A percentile compares a stretch with the other conserved stretches of the same genome.
These are phyloP conservation scores for Aspergillus luchuensis DNA, from an alignment of 2,329 filamentous ascomycete genomes.

Conservation along the genomic window DNA sequence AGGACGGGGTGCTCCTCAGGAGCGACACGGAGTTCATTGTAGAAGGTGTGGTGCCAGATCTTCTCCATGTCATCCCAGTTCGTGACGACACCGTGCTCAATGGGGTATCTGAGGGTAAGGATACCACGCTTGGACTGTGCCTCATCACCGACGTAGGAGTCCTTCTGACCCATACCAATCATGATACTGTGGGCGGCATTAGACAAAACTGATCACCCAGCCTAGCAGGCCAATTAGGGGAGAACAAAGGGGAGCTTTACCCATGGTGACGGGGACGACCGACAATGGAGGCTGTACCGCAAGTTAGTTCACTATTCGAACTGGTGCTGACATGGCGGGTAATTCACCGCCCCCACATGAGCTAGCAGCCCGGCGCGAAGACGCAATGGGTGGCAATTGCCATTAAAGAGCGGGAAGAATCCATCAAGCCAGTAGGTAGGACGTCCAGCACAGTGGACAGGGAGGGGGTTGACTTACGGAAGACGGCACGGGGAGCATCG, in stretches of 20 bases:
- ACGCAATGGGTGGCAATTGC: slow-evolving; percentile 8
- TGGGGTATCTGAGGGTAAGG: slow-evolving; percentile 97
- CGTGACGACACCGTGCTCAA: slow-evolving; percentile 99
- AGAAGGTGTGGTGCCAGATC: slow-evolving; percentile 99
- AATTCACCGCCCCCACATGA: slow-evolving; percentile 10
- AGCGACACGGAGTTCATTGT: slow-evolving; percentile 99
- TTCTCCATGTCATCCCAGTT: slow-evolving; percentile 99
- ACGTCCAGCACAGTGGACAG: background rate
- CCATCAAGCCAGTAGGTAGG: slow-evolving; percentile 23
- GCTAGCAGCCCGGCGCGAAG: slow-evolving; percentile 30
- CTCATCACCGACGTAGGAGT: slow-evolving; percentile 99
- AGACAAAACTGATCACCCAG: slow-evolving; percentile 20
- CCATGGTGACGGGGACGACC: slow-evolving; percentile 99
- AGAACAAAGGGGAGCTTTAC: slow-evolving; percentile 61
- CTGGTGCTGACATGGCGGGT: slow-evolving; percentile 5
- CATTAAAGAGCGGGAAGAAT: slow-evolving; percentile 18
- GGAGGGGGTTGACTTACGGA: slow-evolving; percentile 75
- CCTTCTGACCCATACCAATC: slow-evolving; percentile 99
- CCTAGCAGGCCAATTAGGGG: slow-evolving; percentile 1
- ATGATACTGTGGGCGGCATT: slow-evolving; percentile 75
- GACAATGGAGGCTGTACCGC: slow-evolving; percentile 85
- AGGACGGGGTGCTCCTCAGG: slow-evolving; percentile 99
- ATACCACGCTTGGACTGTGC: slow-evolving; percentile 99
- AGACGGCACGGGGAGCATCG: slow-evolving; percentile 99
- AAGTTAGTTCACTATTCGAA: slow-evolving; percentile 24